Conservation (phyloP, 441 rosid genomes). For the Euphorbia celastroides region DNA sequence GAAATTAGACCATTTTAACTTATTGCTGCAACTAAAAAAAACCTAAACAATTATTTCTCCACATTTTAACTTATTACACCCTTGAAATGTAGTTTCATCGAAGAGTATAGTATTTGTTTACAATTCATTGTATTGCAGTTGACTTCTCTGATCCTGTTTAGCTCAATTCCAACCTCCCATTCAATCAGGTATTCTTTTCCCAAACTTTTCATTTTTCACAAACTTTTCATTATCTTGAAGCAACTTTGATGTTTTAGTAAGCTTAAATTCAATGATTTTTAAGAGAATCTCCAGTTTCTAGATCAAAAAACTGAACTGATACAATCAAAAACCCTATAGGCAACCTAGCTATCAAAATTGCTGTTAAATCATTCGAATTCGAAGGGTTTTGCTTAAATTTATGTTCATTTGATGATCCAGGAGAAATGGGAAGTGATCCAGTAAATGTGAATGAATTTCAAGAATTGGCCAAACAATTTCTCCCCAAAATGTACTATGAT, state of each 20-base stretch:
- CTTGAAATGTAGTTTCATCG: too few relatives aligned
- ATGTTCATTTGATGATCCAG: slow-evolving; percentile 6
- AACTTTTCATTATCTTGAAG: background rate
- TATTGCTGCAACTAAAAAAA: too few relatives aligned
- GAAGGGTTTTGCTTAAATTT: background rate
- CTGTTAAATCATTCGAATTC: background rate
- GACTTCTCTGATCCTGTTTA: background rate
- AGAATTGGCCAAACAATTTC: slow-evolving; percentile 53
- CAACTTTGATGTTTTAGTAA: background rate
- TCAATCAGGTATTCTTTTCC: background rate
- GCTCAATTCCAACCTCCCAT: background rate
- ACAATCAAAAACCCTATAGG: background rate
- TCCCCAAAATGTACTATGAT: slow-evolving; percentile 66
- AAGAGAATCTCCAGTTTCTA: background rate
- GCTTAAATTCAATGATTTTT: background rate
- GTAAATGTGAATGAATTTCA: slow-evolving; percentile 69
- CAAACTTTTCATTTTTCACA: background rate
- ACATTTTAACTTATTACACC: too few relatives aligned
- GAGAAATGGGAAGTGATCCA: slow-evolving; percentile 45
- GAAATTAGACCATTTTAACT: too few relatives aligned
- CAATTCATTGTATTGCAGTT: background rate
- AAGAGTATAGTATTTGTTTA: too few relatives aligned
- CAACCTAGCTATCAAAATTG: background rate
- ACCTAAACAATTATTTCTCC: too few relatives aligned
- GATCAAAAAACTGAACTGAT: background rate